Evolutionary conservation across 164 flowering plant species (phyloP).

Genomic region (Vitis rotundifolia): DNA sequence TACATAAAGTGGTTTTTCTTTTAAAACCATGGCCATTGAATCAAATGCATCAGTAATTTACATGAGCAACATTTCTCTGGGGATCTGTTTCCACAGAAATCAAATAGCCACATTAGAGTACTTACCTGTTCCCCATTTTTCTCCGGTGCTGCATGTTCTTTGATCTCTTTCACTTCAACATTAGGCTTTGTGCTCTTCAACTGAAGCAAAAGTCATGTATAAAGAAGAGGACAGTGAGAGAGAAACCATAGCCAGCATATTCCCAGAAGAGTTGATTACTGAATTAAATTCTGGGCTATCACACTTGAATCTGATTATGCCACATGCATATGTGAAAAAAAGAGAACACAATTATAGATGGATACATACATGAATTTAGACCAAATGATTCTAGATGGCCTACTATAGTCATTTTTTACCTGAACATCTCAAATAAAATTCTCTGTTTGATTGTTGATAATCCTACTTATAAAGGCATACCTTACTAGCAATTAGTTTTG

Average conservation of each 20-base stretch:
- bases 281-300: background rate
- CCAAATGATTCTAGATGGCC: too few species aligned
- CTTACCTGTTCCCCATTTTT: background rate
- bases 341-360: too few species aligned
- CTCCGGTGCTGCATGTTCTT: background rate
- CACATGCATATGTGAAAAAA: too few species aligned
- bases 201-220: background rate
- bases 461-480: slow-evolving; percentile 3
- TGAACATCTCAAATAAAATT: background rate
- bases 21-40: background rate
- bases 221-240: too few species aligned
- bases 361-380: too few species aligned
- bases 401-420: background rate
- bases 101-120: background rate
- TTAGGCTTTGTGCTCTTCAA: background rate
- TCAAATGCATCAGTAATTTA: background rate
- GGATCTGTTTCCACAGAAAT: too few species aligned
- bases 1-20: background rate
- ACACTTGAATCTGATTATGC: too few species aligned
- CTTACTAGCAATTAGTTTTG: slow-evolving; percentile 16
- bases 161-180: slow-evolving; percentile 1
- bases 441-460: background rate
- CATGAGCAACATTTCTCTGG: too few species aligned
- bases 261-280: background rate
- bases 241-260: too few species aligned